Evolutionary conservation across 2,329 filamentous ascomycete genomes (phyloP), one percentile per base, ranked within the genome.

Genomic region (Bipolaris sorokiniana): DNA sequence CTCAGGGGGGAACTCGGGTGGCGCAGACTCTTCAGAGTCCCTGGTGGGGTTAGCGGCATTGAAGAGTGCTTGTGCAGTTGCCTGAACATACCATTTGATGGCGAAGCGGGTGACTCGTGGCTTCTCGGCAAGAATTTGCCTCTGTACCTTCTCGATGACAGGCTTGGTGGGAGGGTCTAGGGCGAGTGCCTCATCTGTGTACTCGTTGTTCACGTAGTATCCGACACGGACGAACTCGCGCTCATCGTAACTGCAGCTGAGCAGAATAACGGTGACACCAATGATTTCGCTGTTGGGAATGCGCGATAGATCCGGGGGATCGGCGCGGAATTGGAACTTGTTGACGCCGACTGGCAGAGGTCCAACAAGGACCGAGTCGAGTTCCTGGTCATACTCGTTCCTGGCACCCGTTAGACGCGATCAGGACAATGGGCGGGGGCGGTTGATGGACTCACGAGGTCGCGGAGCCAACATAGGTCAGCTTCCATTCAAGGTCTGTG

Each of bases 191-290:
- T 96, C 92, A 23, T 90, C 90, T 68, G 96, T 92, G 78, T 99
- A 99, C 78, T 99, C 96, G 72, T 99, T 99, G 84, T 98, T 99
- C 72, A 99, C 95, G 69, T 99, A 99, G 85, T 99, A 99, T 61
- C 95, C 95, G 40, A 99, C 94, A 65, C 95, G 92, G 37, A 99
- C 92, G 71, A 99, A 99, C 78, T 99, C 95, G 73, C 95, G 88
- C 51, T 90, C 90, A 72, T 99, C 95, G 80, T 99, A 99, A 77
- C 92, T 90, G 80, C 95, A 98, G 56, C 92, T 97, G 65, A 99
- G 86, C 54, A 99, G 89, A 69, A 99, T 92, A 71, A 99, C 95
- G 3, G 95, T 99, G 48, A 99, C 96, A 59, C 95, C 95, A 44
- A 99, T 86, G 69, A 99, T 93, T 80, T 99, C 96, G 67, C 91